Base-by-base conservation (phyloP, 1,284 basidiomycete species). In the Exobasidium rhododendri region DNA sequence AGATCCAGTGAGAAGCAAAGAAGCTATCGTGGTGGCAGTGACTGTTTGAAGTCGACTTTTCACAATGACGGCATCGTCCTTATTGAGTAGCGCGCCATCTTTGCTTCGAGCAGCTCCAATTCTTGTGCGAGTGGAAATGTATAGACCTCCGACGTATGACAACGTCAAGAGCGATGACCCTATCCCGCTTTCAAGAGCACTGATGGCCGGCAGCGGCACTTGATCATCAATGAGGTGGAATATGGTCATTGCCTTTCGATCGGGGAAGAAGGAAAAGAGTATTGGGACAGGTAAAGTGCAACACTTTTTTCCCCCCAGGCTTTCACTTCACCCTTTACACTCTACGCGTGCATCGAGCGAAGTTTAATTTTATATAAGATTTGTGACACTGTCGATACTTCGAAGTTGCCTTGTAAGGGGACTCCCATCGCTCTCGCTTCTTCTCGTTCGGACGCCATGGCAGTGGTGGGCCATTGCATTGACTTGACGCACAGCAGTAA, bases 71-170 rank as follows among this genome's bases (percentile, higher is more conserved):
- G 53, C 59, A 53, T 22, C 30, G 59, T 31, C 47, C 59, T 22
- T 52, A 32, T 46, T 35, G 22, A 65, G 59, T 51, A 71, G 47
- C 31, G n/a, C 44, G 2, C 64, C 66, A 1, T 68, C 47, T 2
- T 52, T 51, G 26, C 67, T 40, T 24, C 52, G 40, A 50, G 47
- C 47, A 24, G n/a, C 13, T 56, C 67, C 52, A 28, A 67, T 43
- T 1, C 67, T 56, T 56, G 68, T 68, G 1, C 67, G 49, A 43
- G 80, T 77, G 5, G 81, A 77, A 52, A 83, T 66, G 70, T 84
- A 84, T 32, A 84, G 80, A 3, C 79, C 80, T 3, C 82, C 82
- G 29, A 84, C 83, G 63, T 83, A 84, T 30, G 75, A 69, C 11
- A 79, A 63, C 0, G 83, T 82, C 61, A 83, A 79, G 29, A 80